Percentiles rank a stretch among this genome's conserved stretches.
These are phyloP conservation scores for Ceratocystis lukuohia DNA, from an alignment of 2,329 filamentous ascomycete species.

Conservation along the genomic window DNA sequence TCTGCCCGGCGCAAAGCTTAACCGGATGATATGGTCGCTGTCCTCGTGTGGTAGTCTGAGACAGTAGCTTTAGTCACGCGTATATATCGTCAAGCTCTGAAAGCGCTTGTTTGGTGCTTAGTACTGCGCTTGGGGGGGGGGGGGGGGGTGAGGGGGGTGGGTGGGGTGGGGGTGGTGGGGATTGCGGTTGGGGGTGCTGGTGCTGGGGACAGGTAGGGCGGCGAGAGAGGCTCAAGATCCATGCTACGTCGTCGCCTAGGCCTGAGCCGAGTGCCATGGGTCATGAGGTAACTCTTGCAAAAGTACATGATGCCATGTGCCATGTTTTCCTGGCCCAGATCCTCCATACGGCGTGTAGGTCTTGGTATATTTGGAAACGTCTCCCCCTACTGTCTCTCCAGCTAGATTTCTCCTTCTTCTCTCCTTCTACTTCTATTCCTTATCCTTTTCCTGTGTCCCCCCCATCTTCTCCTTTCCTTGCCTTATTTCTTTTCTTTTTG, in stretches of 20 bases:
- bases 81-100: not conserved
- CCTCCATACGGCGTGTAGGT: no score
- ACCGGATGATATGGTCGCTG: no score
- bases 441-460: not conserved
- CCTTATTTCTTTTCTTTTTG: not conserved
- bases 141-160: not conserved
- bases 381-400: not conserved
- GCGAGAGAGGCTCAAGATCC: not conserved
- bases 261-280: no score
- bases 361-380: not conserved
- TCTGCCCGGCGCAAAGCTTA: no score
- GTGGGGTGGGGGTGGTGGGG: not conserved
- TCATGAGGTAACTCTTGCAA: no score
- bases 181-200: no score
- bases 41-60: no score
- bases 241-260: not conserved
- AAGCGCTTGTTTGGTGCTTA: not conserved
- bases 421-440: not conserved
- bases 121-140: not conserved
- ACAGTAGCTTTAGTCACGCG: no score
- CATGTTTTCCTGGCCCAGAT: no score
- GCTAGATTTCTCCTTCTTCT: not conserved
- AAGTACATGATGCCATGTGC: no score
- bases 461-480: conserved; percentile 2
- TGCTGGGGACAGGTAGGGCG: not conserved